Conservation (phyloP, 2,329 filamentous ascomycete species). For the Canariomyces notabilis region DNA sequence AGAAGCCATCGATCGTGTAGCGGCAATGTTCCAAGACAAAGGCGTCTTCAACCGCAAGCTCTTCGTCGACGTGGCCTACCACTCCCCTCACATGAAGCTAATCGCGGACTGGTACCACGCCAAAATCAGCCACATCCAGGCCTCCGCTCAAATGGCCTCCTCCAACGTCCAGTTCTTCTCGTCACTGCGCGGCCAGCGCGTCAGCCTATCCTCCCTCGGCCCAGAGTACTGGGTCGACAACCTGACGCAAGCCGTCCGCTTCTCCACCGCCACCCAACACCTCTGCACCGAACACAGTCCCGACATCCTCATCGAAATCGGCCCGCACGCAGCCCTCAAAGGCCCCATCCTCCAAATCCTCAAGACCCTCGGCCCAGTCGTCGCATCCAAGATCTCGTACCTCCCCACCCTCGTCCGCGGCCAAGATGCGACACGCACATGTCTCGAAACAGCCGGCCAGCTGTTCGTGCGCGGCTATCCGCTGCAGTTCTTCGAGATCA, state of each 20-base stretch:
- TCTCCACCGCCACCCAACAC: slow-evolving; percentile 31
- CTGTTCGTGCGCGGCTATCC: slow-evolving; percentile 28
- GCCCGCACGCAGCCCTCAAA: slow-evolving; percentile 28
- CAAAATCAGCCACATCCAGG: slow-evolving; percentile 23
- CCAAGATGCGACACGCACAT: slow-evolving; percentile 21
- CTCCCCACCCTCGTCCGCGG: slow-evolving; percentile 25
- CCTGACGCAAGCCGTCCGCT: slow-evolving; percentile 37
- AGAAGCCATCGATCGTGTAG: slow-evolving; percentile 33
- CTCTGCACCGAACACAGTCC: slow-evolving; percentile 28
- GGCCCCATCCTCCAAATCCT: slow-evolving; percentile 29
- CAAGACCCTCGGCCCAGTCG: slow-evolving; percentile 20
- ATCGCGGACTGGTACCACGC: slow-evolving; percentile 40
- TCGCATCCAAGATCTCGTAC: slow-evolving; percentile 25
- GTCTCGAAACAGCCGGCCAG: slow-evolving; percentile 27
- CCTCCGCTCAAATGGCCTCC: slow-evolving; percentile 22
- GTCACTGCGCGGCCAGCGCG: slow-evolving; percentile 36
- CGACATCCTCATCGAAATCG: slow-evolving; percentile 28
- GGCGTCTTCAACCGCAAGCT: slow-evolving; percentile 44
- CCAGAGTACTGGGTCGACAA: slow-evolving; percentile 42
- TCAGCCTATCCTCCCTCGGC: slow-evolving; percentile 34
- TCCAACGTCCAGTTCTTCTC: slow-evolving; percentile 40
- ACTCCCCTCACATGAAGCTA: slow-evolving; percentile 47
- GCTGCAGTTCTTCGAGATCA: slow-evolving; percentile 29
- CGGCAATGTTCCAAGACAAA: slow-evolving; percentile 42
- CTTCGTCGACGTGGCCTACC: slow-evolving; percentile 47